A percentile compares a stretch with the other conserved stretches of the same genome.
Evolutionary conservation across 1,284 basidiomycete species (phyloP).

Genomic region (Naganishia sp.): DNA sequence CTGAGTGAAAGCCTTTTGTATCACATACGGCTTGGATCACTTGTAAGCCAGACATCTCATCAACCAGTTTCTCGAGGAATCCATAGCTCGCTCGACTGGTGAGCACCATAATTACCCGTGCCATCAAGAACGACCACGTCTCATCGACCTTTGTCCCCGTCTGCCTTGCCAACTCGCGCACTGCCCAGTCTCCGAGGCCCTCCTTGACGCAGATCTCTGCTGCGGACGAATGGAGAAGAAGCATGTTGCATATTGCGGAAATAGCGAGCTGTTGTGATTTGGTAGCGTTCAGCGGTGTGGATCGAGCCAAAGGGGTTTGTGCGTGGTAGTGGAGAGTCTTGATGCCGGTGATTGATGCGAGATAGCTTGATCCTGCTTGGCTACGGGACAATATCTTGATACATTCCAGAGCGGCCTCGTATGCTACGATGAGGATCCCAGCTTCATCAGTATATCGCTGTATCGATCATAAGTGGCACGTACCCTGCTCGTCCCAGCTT

Average conservation of each 20-base stretch:
- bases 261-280: slow-evolving; percentile 17
- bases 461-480: neutral
- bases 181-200: slow-evolving; percentile 41
- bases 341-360: slow-evolving; percentile 55
- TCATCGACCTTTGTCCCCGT: neutral
- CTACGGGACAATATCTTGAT: slow-evolving; percentile 75
- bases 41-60: slow-evolving; percentile 41
- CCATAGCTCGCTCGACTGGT: slow-evolving; percentile 41
- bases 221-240: slow-evolving; percentile 41
- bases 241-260: slow-evolving; percentile 6
- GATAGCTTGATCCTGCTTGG: slow-evolving; percentile 65
- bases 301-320: slow-evolving; percentile 10
- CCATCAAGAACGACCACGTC: slow-evolving; percentile 42
- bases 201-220: slow-evolving; percentile 44
- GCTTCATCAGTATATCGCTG: too few species aligned
- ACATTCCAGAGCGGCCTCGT: slow-evolving; percentile 63
- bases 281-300: slow-evolving; percentile 13
- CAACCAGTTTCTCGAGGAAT: slow-evolving; percentile 43
- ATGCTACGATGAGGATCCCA: slow-evolving; percentile 43
- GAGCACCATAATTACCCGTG: slow-evolving; percentile 47
- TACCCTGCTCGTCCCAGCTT: slow-evolving; percentile 13
- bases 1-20: too few species aligned
- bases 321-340: slow-evolving; percentile 44
- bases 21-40: slow-evolving; percentile 43
- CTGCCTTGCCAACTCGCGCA: slow-evolving; percentile 26